Conservation (phyloP, 306 rosid genomes). For the peach (Prunus persica) region DNA sequence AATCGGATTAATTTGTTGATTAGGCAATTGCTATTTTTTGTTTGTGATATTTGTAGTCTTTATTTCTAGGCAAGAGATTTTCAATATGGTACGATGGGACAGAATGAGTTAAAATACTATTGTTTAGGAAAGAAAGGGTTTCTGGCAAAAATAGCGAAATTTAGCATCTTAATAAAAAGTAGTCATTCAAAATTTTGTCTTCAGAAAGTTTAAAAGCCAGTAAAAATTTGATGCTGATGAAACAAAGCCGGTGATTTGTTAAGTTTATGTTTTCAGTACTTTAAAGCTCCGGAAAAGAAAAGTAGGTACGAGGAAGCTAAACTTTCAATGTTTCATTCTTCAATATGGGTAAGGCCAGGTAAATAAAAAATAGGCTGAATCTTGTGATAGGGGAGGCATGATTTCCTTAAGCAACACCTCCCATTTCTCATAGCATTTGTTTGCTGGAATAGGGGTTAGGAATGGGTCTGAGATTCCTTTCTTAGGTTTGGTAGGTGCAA, state of each 20-base stretch:
- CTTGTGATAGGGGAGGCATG: not conserved
- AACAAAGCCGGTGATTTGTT: not conserved
- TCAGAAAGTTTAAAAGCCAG: too few species aligned
- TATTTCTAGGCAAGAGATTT: not conserved
- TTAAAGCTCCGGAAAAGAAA: not conserved
- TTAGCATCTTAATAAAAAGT: not conserved
- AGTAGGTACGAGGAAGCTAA: not conserved
- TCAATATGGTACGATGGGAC: not conserved
- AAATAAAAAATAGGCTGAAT: not conserved
- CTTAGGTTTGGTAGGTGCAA: too few species aligned
- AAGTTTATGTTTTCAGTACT: not conserved
- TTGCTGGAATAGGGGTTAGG: too few species aligned
- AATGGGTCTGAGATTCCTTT: too few species aligned
- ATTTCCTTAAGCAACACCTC: not conserved
- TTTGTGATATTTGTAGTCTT: not conserved
- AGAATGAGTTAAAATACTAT: not conserved
- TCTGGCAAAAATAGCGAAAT: too few species aligned
- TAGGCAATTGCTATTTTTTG: not conserved
- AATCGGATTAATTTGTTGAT: not conserved
- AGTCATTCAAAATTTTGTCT: not conserved
- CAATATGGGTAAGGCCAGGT: not conserved
- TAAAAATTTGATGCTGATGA: not conserved
- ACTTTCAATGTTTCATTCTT: not conserved
- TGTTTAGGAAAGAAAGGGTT: too few species aligned
- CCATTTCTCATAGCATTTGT: not conserved